Evolutionary conservation across 1,284 basidiomycete genomes (phyloP), one percentile per base, ranked within the genome.

Genomic region (Polyporus tsugae): DNA sequence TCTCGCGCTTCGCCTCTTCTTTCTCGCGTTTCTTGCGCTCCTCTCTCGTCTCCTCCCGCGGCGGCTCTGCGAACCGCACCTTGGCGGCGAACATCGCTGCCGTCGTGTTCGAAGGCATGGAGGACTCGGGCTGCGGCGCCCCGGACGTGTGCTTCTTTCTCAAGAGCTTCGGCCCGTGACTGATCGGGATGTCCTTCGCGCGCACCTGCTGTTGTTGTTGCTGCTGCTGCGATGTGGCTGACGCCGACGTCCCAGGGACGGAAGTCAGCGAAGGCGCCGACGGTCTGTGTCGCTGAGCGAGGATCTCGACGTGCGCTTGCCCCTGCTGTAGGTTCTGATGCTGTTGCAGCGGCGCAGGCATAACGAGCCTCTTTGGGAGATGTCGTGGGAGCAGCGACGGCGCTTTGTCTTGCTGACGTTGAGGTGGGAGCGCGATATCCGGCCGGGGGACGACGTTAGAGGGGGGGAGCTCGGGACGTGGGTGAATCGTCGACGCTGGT

Each of bases 331-430:
- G 65, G 35, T 38, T 66, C 69, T 71, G 73, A 55, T 69, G 70
- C 19, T 65, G 74, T 59, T 74, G 75, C 41, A 91, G 81, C 19
- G 86, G 90, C 6, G 87, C 77, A 55, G 90, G 90, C 90, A 91
- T 91, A 42, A 91, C 87, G 39, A 91, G 85, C 42, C 80, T 84
- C 76, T 85, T 90, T 2, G 90, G 90, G 33, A 89, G 74, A 74
- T 89, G 84, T 44, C 79, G 82, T 17, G 84, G 85, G 35, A 75
- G 77, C 0, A 76, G 78, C 19, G 72, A 72, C 29, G 64, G 60
- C 22, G 68, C 67, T 55, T 73, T 67, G 53, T 70, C 63, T 6
- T 60, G 58, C 62, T 62, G 70, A 36, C 44, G 67, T 6, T 59
- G 71, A 0, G 78, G 78, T 9, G 78, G 78, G 17, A 79, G 72